A percentile compares a stretch with the other conserved stretches of the same genome.
These are phyloP conservation scores for Clonostachys chloroleuca DNA, from an alignment of 2,329 filamentous ascomycete genomes.

Conservation along the genomic window DNA sequence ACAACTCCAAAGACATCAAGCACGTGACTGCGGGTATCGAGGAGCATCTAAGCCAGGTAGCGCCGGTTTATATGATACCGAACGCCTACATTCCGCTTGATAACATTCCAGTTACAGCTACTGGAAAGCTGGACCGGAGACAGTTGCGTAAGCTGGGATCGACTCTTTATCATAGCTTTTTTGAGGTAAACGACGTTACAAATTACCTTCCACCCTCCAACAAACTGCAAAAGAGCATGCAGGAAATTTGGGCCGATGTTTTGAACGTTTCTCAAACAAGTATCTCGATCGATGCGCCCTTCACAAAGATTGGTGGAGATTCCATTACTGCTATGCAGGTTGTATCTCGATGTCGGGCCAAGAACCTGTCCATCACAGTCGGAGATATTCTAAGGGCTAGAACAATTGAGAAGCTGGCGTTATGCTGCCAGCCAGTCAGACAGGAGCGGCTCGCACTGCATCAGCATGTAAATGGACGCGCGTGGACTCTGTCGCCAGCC, in stretches of 20 bases:
- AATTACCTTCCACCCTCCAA: conserved; percentile 4
- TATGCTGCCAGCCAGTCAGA: neutral
- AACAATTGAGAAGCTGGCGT: conserved; percentile 17
- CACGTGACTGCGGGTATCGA: neutral
- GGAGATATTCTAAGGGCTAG: conserved; percentile 20
- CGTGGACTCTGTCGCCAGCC: conserved; percentile 31
- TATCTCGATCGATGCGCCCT: conserved; percentile 18
- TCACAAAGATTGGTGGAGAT: conserved; percentile 35
- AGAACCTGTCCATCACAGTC: conserved; percentile 19
- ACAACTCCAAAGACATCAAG: neutral
- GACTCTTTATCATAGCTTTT: neutral
- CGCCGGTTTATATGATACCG: neutral
- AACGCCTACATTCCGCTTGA: neutral
- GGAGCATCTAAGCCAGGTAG: neutral
- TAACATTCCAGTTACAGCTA: neutral
- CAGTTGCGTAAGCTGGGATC: conserved; percentile 22
- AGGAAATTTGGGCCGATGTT: conserved; percentile 13
- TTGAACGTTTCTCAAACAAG: neutral
- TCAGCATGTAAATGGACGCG: conserved; percentile 24
- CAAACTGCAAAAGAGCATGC: conserved; percentile 4
- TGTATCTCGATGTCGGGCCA: conserved; percentile 27
- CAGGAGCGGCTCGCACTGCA: conserved; percentile 20
- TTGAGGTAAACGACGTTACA: neutral
- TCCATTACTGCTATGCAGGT: conserved; percentile 37
- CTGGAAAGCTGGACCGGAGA: neutral